Evolutionary conservation across 192 early-diverging fungal species (phyloP).

Genomic region (Chytriomyces sp.): DNA sequence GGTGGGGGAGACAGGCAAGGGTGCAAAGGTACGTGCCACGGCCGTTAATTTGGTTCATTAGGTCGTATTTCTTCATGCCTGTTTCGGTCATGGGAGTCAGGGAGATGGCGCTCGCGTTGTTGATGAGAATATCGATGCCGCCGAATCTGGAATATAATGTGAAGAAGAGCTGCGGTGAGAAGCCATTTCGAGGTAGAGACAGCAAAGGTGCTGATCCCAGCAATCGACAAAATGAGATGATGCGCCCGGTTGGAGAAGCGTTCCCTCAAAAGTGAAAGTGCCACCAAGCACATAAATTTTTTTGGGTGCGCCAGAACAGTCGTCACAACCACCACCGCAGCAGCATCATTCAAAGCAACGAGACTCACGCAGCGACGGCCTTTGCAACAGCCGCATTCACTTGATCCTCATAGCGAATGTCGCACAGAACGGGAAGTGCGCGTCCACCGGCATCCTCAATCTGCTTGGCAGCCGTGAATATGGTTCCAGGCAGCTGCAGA

Average conservation of each 20-base stretch:
- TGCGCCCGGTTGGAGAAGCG: neutral
- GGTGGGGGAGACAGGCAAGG: conserved; percentile 70
- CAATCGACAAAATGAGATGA: neutral
- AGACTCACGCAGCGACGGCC: conserved; percentile 50
- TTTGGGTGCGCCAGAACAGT: no score
- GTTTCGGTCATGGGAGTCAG: conserved; percentile 53
- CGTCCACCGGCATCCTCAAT: conserved; percentile 76
- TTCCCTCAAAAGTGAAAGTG: neutral
- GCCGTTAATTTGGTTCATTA: conserved; percentile 71
- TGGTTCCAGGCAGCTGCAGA: conserved; percentile 77
- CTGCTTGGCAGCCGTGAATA: conserved; percentile 76
- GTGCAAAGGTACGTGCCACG: conserved; percentile 81
- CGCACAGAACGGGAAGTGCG: conserved; percentile 79
- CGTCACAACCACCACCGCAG: no score
- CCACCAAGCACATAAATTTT: neutral
- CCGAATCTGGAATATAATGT: conserved; percentile 63
- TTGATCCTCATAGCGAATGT: conserved; percentile 81
- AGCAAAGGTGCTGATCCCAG: no score
- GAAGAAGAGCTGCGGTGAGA: no score
- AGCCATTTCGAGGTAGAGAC: no score
- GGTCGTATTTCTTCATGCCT: conserved; percentile 39
- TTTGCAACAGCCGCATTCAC: conserved; percentile 69
- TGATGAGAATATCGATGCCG: conserved; percentile 83
- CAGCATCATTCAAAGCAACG: neutral
- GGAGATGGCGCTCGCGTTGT: conserved; percentile 78